These are phyloP conservation scores for Melampsora americana DNA, from an alignment of 1,284 basidiomycete genomes.

Conservation along the genomic window DNA sequence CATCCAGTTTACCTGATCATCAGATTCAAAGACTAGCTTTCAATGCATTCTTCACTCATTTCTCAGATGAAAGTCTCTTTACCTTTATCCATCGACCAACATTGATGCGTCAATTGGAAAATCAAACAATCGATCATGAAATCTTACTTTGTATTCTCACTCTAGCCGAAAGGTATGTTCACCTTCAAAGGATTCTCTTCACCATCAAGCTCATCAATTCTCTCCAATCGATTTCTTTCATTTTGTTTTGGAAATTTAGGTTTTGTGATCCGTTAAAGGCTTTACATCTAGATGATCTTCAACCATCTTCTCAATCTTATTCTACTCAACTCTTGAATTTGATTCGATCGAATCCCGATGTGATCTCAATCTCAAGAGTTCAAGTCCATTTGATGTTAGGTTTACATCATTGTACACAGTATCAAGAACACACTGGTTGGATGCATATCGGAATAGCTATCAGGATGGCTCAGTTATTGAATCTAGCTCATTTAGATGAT, in stretches of 20 bases:
- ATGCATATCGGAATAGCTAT: slow-evolving; percentile 47
- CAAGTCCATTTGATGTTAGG: slow-evolving; percentile 48
- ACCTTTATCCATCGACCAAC: slow-evolving; percentile 13
- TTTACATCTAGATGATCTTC: slow-evolving; percentile 45
- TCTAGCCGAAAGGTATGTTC: background rate
- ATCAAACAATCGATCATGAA: background rate
- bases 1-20: background rate
- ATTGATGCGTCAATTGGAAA: background rate
- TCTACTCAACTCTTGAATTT: slow-evolving; percentile 22
- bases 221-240: no score
- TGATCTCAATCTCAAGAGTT: slow-evolving; percentile 47
- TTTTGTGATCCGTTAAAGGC: slow-evolving; percentile 43
- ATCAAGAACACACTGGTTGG: slow-evolving; percentile 48
- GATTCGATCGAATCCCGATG: background rate
- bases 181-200: no score
- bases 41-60: slow-evolving; percentile 5
- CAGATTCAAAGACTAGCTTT: background rate
- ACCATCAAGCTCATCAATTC: no score
- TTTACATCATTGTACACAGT: slow-evolving; percentile 48
- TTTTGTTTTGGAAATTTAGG: no score
- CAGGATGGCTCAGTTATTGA: slow-evolving; percentile 48
- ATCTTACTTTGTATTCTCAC: slow-evolving; percentile 2
- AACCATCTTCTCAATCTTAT: slow-evolving; percentile 44
- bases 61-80: slow-evolving; percentile 1
- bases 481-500: slow-evolving; percentile 48